Conservation (phyloP, 2,329 filamentous ascomycete genomes). For the Talaromyces marneffei region DNA sequence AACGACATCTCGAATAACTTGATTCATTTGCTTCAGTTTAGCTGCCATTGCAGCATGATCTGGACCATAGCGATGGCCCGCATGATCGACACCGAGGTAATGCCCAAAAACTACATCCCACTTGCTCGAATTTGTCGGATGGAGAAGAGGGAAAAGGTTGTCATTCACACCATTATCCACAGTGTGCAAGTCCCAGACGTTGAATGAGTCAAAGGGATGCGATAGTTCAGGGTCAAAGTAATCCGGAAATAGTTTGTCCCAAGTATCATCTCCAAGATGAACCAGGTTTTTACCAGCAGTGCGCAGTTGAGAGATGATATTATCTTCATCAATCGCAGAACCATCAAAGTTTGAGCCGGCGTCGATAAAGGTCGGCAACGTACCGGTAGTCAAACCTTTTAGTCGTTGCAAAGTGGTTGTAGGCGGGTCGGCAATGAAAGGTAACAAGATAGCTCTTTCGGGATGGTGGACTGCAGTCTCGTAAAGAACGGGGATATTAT, state of each 20-base stretch:
- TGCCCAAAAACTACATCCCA: slow-evolving; percentile 98
- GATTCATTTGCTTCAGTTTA: slow-evolving; percentile 89
- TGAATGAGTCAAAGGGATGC: slow-evolving; percentile 89
- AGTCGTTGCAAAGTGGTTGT: slow-evolving; percentile 87
- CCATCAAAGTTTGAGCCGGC: slow-evolving; percentile 92
- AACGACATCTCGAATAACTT: slow-evolving; percentile 66
- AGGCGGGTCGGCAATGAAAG: slow-evolving; percentile 95
- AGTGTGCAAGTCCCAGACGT: slow-evolving; percentile 95
- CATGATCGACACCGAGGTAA: slow-evolving; percentile 92
- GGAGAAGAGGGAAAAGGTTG: slow-evolving; percentile 72
- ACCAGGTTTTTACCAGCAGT: slow-evolving; percentile 70
- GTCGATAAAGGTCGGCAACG: slow-evolving; percentile 89
- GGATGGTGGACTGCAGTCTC: slow-evolving; percentile 71
- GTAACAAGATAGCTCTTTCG: slow-evolving; percentile 77
- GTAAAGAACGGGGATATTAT: slow-evolving; percentile 80
- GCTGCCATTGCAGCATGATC: slow-evolving; percentile 85
- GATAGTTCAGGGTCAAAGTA: slow-evolving; percentile 87
- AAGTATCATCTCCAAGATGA: slow-evolving; percentile 96
- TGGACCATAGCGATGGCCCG: slow-evolving; percentile 91
- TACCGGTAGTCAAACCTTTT: slow-evolving; percentile 92
- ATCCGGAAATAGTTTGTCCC: slow-evolving; percentile 87
- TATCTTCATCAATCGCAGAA: slow-evolving; percentile 92
- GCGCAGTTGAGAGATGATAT: slow-evolving; percentile 59
- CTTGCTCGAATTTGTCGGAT: slow-evolving; percentile 56
- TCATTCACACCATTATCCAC: slow-evolving; percentile 93